Evolutionary conservation across 345 rosid species (phyloP), one percentile per base, ranked within the genome.

Genomic region (Iberis pinnata): DNA sequence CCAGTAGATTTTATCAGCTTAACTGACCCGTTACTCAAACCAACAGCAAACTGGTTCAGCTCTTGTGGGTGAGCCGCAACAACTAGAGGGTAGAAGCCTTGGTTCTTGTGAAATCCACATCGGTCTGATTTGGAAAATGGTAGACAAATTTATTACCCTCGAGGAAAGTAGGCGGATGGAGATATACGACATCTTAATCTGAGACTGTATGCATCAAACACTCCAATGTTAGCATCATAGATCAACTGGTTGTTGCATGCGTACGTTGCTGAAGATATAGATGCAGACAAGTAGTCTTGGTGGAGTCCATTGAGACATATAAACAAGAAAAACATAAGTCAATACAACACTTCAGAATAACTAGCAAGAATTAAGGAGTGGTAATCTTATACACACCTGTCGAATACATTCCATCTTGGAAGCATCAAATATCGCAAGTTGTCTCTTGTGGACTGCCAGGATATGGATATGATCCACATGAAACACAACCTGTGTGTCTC

Each of bases 391-490:
- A 12, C 66, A 7, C 41, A 89, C 97, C 82, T 80, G 95, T 25
- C 75, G 70, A 22, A 80, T 58, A 14, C 82, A 73, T 54, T 86
- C 89, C 93, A 89, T 83, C 77, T 86, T 86, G 49, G 84, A 74
- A 25, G 80, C 88, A 66, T 89, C 95, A 49, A 80, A 86, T 63
- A 81, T 73, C 0, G 89, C 89, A 32, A 89, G 65, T 58, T 83
- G 97, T 35, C 89, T 76, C 78, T 86, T 93, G 8, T 86, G 95
- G 67, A 81, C 84, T 9, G 79, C 93, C 53, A 89, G 75, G 61
- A 89, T 48, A 50, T 76, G 88, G 37, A 66, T 65, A 71, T 86
- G 95, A 64, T 86, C 93, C 0, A 80, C 58, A 22, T 89, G 95
- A 73, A 89, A 89, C 54, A 80, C 93, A 13, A 86, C 89, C 51